These are phyloP conservation scores for Histomonas meleagridis DNA, from an alignment of 208 protist species.

Conservation along the genomic window DNA sequence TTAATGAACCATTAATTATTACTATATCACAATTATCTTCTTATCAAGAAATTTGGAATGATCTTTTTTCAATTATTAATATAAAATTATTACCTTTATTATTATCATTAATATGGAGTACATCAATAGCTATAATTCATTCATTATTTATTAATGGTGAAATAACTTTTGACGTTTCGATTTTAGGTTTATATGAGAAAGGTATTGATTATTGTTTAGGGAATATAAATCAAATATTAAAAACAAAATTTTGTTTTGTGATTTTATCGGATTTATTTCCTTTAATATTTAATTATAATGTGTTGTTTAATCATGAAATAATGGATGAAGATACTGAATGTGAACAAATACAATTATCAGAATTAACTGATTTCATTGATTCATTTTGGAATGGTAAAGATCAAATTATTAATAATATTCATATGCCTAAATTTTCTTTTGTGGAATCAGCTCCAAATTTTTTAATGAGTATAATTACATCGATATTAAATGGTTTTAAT, in stretches of 20 bases:
- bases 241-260: neutral
- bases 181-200: neutral
- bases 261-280: neutral
- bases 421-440: neutral
- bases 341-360: neutral
- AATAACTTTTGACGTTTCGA: neutral
- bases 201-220: neutral
- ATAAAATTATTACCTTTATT: neutral
- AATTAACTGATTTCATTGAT: neutral
- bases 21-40: neutral
- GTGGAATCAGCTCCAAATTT: neutral
- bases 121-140: neutral
- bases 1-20: neutral
- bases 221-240: neutral
- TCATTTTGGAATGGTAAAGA: neutral
- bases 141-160: neutral
- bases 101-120: neutral
- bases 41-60: neutral
- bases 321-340: neutral
- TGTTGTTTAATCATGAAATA: neutral
- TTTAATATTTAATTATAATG: neutral
- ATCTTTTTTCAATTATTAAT: neutral
- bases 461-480: neutral
- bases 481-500: neutral
- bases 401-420: neutral